These are phyloP conservation scores for Candida sonorensis DNA, from an alignment of 805 yeast species.

Conservation along the genomic window DNA sequence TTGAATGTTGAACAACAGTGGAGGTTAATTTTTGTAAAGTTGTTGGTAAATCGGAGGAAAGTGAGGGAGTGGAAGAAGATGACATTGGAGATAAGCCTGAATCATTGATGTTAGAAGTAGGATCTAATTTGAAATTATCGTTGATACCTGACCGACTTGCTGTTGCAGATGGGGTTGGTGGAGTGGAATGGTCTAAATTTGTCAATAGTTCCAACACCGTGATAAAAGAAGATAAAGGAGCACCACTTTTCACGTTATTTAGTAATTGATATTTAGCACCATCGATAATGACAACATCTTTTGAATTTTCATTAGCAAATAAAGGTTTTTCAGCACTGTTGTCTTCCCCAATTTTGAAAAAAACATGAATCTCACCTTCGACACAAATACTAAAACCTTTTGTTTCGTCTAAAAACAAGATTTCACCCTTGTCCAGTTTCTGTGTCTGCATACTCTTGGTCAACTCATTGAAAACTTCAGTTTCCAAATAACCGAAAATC, in stretches of 20 bases:
- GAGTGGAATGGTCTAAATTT: constrained; percentile 6
- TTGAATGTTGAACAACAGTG: too few species aligned
- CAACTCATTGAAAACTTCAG: constrained; percentile 85
- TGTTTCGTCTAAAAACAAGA: constrained; percentile 54
- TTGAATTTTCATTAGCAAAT: constrained; percentile 25
- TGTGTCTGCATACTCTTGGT: constrained; percentile 90
- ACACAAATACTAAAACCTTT: constrained; percentile 89
- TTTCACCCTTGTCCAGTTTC: constrained; percentile 69
- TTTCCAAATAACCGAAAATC: constrained; percentile 88
- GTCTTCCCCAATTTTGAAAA: constrained; percentile 42
- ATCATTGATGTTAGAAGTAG: constrained; percentile 6
- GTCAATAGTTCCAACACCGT: constrained; percentile 69
- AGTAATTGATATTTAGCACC: constrained; percentile 63
- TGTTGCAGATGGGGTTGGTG: too few species aligned
- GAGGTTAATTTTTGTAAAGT: too few species aligned
- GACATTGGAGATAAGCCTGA: too few species aligned
- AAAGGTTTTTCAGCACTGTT: constrained; percentile 11
- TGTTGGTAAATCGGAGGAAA: too few species aligned
- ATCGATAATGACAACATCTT: constrained; percentile 42
- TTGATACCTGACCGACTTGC: too few species aligned
- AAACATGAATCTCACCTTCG: constrained; percentile 83
- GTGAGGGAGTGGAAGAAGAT: too few species aligned
- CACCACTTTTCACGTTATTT: constrained; percentile 75
- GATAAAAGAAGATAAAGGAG: constrained; percentile 79
- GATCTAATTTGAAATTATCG: constrained; percentile 14